Base-by-base conservation (phyloP, 129 eudicot genomes). In the Pittosporum tobira region DNA sequence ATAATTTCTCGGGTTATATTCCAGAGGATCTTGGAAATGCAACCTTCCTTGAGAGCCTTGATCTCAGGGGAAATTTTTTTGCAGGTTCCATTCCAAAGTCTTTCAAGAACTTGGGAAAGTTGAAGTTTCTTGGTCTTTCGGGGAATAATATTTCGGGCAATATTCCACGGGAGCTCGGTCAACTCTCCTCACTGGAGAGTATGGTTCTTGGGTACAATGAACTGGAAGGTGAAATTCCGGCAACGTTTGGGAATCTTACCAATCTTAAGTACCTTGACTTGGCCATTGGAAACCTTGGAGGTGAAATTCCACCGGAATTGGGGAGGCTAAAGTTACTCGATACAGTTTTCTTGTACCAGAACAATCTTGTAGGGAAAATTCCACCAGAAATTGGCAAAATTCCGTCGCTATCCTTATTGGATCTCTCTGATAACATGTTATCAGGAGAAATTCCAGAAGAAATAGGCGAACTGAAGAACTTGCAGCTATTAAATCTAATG, bases 401-500 rank as follows among this genome's bases (percentile, higher is more conserved):
- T 56, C 53, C 79, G 26, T 77, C 82, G 4, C 40, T 80, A 34
- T 61, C 64, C 31, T 63, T 72, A 28, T 51, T 90, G 53, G 97
- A 90, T 69, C 68, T 85, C 29, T 90, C 95, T 9, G 87, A 82
- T 46, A 90, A 90, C 68, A 37, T 68, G 84, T 76, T 90, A 48
- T 67, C 94, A 0, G 97, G 97, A 38, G 88, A 77, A 57, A 80
- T 90, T 40, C 94, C 94, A 6, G 68, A 66, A 19, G 79, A 76
- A 49, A 68, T 89, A 25, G 75, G 75, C 10, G 75, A 75, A 28
- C 57, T 85, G 72, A 75, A 75, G 78, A 77, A 62, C 60, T 62
- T 90, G 76, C 76, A 80, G 79, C 88, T 90, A 14, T 65, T 90
- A 61, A 90, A 90, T 69, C 69, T 90, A 64, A 90, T 90, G 97